These are phyloP conservation scores for Lasiosphaeria ovina DNA, from an alignment of 495 filamentous ascomycete genomes.

Conservation along the genomic window DNA sequence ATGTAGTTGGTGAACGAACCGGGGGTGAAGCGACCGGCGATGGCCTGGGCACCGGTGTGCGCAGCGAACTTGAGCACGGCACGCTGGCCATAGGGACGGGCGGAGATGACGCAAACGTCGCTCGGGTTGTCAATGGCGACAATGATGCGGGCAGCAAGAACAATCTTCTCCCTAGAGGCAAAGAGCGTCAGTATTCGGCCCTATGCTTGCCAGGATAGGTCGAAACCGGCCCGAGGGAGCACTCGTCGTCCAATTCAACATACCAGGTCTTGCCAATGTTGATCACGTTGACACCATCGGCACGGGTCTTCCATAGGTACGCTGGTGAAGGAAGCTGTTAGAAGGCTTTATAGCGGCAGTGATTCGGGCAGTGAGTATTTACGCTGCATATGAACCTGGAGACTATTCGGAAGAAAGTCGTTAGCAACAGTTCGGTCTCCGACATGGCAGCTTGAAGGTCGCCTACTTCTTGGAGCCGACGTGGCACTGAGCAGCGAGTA, in stretches of 20 bases:
- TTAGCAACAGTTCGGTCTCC: slow-evolving; percentile 16
- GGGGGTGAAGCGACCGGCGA: slow-evolving; percentile 98
- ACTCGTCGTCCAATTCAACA: slow-evolving; percentile 27
- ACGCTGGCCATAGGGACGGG: slow-evolving; percentile 98
- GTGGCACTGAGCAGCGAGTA: slow-evolving; percentile 93
- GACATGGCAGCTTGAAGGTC: not conserved
- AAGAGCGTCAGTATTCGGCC: slow-evolving; percentile 5
- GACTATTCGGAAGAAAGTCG: slow-evolving; percentile 30
- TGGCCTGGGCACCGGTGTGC: slow-evolving; percentile 95
- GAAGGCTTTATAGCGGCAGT: slow-evolving; percentile 7
- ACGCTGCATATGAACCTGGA: slow-evolving; percentile 96
- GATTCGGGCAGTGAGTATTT: slow-evolving; percentile 15
- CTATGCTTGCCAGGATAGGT: not conserved
- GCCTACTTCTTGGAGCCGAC: slow-evolving; percentile 88
- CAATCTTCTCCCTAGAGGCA: slow-evolving; percentile 89
- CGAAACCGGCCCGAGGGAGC: not conserved
- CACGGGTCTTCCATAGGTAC: slow-evolving; percentile 98
- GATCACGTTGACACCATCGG: slow-evolving; percentile 95
- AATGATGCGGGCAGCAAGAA: slow-evolving; percentile 97
- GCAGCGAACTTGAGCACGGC: slow-evolving; percentile 98
- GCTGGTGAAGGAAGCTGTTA: slow-evolving; percentile 37
- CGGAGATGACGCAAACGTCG: slow-evolving; percentile 98
- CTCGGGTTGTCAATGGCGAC: slow-evolving; percentile 98
- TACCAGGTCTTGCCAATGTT: slow-evolving; percentile 99
- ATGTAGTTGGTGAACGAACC: slow-evolving; percentile 99